Percentiles rank a stretch among this genome's conserved stretches.
phyloP scores from a whole-genome alignment of 257 asterid genomes.

The Avicennia marina region DNA sequence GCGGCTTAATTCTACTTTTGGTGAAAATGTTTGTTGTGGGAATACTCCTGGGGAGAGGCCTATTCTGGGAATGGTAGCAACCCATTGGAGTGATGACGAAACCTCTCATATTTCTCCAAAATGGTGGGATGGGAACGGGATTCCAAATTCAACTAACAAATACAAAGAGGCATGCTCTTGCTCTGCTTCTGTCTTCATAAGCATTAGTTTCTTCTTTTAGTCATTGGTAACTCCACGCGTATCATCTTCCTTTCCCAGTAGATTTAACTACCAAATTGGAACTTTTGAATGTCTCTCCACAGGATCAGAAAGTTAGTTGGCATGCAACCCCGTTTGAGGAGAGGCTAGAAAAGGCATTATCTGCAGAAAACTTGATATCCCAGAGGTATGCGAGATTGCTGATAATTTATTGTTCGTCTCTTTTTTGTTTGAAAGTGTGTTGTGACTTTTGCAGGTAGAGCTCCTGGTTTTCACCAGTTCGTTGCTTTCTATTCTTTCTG shows the following conservation, averaged over 20 bases:
- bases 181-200: slow-evolving; percentile 6
- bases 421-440: too few species aligned
- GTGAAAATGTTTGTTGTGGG: slow-evolving; percentile 24
- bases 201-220: not conserved
- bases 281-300: too few species aligned
- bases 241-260: too few species aligned
- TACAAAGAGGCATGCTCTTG: slow-evolving; percentile 69
- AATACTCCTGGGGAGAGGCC: slow-evolving; percentile 77
- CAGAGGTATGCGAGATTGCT: slow-evolving; percentile 47
- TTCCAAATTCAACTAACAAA: slow-evolving; percentile 83
- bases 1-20: slow-evolving; percentile 4
- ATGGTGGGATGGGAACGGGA: slow-evolving; percentile 86
- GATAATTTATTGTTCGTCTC: too few species aligned
- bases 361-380: slow-evolving; percentile 47
- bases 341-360: slow-evolving; percentile 87
- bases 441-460: too few species aligned
- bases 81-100: slow-evolving; percentile 72
- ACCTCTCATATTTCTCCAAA: slow-evolving; percentile 49
- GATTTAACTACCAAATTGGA: too few species aligned
- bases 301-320: slow-evolving; percentile 87
- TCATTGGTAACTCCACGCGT: not conserved
- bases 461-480: too few species aligned
- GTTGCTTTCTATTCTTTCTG: too few species aligned
- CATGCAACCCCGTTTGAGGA: slow-evolving; percentile 95
- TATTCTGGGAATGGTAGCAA: slow-evolving; percentile 74